Evolutionary conservation across 352 stramenopile genomes (phyloP).

Genomic region (Porosira glacialis): DNA sequence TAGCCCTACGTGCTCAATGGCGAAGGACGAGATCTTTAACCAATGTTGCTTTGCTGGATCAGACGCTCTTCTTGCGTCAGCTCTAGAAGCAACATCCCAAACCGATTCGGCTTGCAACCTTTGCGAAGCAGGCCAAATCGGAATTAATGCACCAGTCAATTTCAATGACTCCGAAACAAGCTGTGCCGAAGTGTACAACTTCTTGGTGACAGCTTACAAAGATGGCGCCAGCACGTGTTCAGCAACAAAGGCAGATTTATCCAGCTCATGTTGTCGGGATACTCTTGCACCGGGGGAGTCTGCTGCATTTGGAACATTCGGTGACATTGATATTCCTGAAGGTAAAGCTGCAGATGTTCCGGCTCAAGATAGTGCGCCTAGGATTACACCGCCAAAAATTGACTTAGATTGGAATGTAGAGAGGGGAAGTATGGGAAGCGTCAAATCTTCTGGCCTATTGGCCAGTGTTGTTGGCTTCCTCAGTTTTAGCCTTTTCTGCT

Average conservation of each 20-base stretch:
- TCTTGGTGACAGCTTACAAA: constrained; percentile 24
- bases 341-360: neutral
- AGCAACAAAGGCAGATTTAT: constrained; percentile 21
- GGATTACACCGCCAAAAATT: too few relatives aligned
- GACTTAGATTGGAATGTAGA: too few relatives aligned
- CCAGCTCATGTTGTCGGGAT: constrained; percentile 19
- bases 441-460: too few relatives aligned
- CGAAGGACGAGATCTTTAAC: constrained; percentile 44
- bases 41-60: constrained; percentile 61
- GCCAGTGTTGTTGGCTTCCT: too few relatives aligned
- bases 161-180: constrained; percentile 46
- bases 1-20: constrained; percentile 38
- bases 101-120: constrained; percentile 45
- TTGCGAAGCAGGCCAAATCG: constrained; percentile 40
- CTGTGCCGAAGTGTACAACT: constrained; percentile 50
- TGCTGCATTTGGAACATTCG: constrained; percentile 26
- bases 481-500: too few relatives aligned
- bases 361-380: too few relatives aligned
- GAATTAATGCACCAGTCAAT: constrained; percentile 36
- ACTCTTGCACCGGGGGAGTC: constrained; percentile 13
- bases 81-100: constrained; percentile 15
- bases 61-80: constrained; percentile 38
- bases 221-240: constrained; percentile 23
- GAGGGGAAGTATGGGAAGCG: too few relatives aligned
- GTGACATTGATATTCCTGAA: neutral